Evolutionary conservation across 129 eudicot genomes (phyloP), one percentile per base, ranked within the genome.

Genomic region (Kitagawia praeruptora): DNA sequence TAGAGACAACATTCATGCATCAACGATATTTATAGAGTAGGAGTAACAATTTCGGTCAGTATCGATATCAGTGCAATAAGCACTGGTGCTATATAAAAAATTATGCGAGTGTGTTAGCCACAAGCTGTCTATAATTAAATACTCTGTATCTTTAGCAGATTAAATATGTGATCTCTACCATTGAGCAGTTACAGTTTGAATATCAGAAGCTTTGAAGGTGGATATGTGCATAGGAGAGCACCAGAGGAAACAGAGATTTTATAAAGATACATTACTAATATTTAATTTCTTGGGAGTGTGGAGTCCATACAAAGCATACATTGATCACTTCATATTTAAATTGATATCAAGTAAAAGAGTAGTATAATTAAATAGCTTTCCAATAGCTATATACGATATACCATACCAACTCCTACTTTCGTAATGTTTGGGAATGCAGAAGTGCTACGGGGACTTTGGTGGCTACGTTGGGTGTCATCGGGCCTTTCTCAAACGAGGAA

Each of bases 181-280:
- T 21, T 0, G 64, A 54, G 28, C 64, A 54, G 4, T 54, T 21
- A n/a, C 67, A n/a, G 10, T 31, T 66, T 28, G 41, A 34, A 12
- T 46, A 12, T 45, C 49, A 8, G 14, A 74, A 46, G 19, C 39
- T 47, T 11, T 46, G 38, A 74, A 74, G 77, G 38, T 74, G 77
- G 77, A 74, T 25, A 39, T 44, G 49, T 74, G 77, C 54, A 74
- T 74, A 25, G 77, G 39, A 74, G 6, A 74, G 77, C 77, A 47
- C 77, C 28, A 25, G 7, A 11, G 48, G 7, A 40, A 71, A 9
- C 75, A 71, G 75, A 40, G 75, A 71, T 71, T 39, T 71, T 71
- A 41, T 39, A 21, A 70, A 40, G 75, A 70, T 70, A 18, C 75
- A 37, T 18, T 37, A 39, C 76, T 40, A 8, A 18, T 73, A 73